A percentile compares a stretch with the other conserved stretches of the same genome.
Conservation (phyloP, 176 grass and related monocot genomes). For the Puya raimondii region DNA sequence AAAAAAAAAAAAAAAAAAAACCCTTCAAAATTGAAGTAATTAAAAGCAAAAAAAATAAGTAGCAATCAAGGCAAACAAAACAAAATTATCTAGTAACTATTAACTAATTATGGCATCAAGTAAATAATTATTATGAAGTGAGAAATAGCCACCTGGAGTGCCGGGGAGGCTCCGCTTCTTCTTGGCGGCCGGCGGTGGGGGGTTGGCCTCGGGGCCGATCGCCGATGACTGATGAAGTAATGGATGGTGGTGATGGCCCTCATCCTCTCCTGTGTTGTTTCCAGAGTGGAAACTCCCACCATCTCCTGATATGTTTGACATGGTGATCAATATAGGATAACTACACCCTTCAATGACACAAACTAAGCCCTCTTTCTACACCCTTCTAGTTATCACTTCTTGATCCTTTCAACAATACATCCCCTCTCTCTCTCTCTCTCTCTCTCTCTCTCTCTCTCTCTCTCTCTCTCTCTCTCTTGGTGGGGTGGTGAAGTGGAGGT, state of each 20-base stretch:
- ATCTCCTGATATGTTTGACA: conserved; percentile 37
- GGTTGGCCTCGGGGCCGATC: conserved; percentile 11
- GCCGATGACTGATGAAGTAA: not conserved
- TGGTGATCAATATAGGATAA: conserved; percentile 6
- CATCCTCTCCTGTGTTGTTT: conserved; percentile 26
- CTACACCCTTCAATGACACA: not conserved
- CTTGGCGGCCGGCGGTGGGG: conserved; percentile 18
- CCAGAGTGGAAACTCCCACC: conserved; percentile 31
- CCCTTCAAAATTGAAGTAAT: not conserved
- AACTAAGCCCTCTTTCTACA: not conserved
- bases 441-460: not conserved
- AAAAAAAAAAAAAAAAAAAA: conserved; percentile 1
- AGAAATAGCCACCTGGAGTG: conserved; percentile 57
- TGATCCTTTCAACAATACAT: not conserved
- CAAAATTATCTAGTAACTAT: not conserved
- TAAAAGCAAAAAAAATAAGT: not conserved
- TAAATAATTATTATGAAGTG: not conserved
- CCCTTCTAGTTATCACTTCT: not conserved
- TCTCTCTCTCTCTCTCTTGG: not conserved
- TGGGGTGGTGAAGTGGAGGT: not conserved
- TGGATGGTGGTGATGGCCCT: conserved; percentile 26
- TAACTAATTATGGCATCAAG: not conserved
- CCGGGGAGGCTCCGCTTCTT: conserved; percentile 84
- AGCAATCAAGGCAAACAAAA: not conserved
- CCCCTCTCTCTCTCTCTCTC: not conserved